Percentiles rank a stretch among this genome's conserved stretches.
Conservation (phyloP, 495 filamentous ascomycete species). For the Cercophora samala region DNA sequence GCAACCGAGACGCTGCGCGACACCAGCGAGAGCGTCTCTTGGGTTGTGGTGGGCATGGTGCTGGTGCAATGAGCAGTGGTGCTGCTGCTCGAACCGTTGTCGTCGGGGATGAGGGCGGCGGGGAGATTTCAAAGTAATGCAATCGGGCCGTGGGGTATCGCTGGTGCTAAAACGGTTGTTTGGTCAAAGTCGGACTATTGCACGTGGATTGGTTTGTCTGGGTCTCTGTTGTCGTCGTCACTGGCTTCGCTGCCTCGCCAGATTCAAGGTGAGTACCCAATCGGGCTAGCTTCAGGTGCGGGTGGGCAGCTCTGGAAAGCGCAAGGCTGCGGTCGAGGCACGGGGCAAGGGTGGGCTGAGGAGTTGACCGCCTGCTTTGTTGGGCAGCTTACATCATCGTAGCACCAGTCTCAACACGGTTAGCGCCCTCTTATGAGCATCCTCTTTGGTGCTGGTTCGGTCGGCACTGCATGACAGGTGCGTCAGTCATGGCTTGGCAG, state of each 20-base stretch:
- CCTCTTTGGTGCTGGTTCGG: not conserved
- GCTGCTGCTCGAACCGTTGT: not conserved
- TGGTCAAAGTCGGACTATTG: not conserved
- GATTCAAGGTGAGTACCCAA: constrained; percentile 32
- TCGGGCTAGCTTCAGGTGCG: constrained; percentile 24
- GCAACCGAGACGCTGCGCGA: constrained; percentile 93
- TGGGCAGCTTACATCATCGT: not conserved
- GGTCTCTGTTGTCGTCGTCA: constrained; percentile 30
- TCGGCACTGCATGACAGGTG: constrained; percentile 4
- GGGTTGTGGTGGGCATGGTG: constrained; percentile 90
- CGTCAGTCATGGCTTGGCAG: constrained; percentile 3
- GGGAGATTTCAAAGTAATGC: not conserved
- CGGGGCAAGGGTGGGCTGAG: not conserved
- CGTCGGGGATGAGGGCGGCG: not conserved
- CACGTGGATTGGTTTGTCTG: constrained; percentile 2
- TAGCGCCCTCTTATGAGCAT: not conserved
- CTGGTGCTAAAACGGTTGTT: constrained; percentile 18
- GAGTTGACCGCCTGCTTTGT: not conserved
- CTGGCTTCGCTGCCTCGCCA: constrained; percentile 34
- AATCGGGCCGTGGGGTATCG: constrained; percentile 8
- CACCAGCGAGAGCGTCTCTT: constrained; percentile 88
- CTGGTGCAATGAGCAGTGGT: constrained; percentile 5
- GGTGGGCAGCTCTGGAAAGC: constrained; percentile 10
- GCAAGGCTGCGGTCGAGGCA: constrained; percentile 5
- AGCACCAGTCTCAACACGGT: not conserved